phyloP scores from a whole-genome alignment of 2,329 filamentous ascomycete genomes.

The Emmonsiellopsis sp. region DNA sequence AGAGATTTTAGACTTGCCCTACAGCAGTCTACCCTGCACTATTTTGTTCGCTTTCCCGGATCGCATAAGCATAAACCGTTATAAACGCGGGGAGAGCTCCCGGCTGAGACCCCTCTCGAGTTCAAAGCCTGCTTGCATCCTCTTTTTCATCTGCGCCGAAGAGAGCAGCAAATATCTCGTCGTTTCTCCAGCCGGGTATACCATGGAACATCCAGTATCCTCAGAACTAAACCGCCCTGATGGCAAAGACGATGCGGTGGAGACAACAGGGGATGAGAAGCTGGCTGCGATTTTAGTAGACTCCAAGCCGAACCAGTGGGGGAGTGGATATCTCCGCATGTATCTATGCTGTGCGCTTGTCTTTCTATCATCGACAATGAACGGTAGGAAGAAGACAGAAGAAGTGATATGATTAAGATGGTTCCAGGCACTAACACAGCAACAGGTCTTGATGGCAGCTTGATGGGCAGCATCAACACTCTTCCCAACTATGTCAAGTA shows the following conservation, averaged over 20 bases:
- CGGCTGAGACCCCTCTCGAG: too few species aligned
- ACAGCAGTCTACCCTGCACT: too few species aligned
- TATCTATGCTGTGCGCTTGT: conserved; percentile 12
- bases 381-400: conserved; percentile 6
- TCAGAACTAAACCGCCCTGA: background rate
- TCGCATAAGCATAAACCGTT: too few species aligned
- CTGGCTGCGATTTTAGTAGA: conserved; percentile 3
- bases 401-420: background rate
- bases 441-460: conserved; percentile 15
- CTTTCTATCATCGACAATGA: conserved; percentile 15
- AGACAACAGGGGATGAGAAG: background rate
- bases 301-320: conserved; percentile 11
- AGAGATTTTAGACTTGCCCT: too few species aligned
- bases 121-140: too few species aligned
- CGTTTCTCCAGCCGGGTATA: background rate
- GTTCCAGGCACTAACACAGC: conserved; percentile 2
- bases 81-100: too few species aligned
- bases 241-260: background rate
- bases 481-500: conserved; percentile 34
- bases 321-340: conserved; percentile 11
- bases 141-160: too few species aligned
- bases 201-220: background rate
- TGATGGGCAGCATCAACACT: conserved; percentile 39
- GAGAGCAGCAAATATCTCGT: background rate
- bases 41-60: too few species aligned